Evolutionary conservation across 805 yeast species (phyloP).

Genomic region (Schwanniomyces polymorphus): DNA sequence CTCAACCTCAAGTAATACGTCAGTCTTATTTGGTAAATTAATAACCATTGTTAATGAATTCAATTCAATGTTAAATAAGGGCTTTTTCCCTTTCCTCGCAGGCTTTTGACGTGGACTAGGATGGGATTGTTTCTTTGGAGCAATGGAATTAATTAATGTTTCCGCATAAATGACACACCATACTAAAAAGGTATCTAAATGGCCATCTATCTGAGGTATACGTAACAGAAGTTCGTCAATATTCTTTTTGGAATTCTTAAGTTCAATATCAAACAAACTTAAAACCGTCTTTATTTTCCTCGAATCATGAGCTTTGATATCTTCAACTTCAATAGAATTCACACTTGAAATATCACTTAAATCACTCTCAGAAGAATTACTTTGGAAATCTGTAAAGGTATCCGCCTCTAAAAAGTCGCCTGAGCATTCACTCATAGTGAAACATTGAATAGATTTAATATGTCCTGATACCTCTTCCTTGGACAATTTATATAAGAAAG

Average conservation of each 20-base stretch:
- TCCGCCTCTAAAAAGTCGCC: constrained; percentile 39
- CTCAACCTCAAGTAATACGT: constrained; percentile 47
- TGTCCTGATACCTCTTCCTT: constrained; percentile 19
- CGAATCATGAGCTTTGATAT: constrained; percentile 11
- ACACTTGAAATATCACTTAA: constrained; percentile 36
- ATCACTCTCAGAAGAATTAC: constrained; percentile 14
- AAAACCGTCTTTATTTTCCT: constrained; percentile 35
- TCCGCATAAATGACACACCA: constrained; percentile 43
- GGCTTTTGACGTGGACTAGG: constrained; percentile 7
- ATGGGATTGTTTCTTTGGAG: constrained; percentile 29
- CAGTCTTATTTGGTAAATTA: constrained; percentile 47
- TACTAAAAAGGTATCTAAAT: constrained; percentile 38
- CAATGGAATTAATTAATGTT: constrained; percentile 30
- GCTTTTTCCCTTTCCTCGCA: constrained; percentile 17
- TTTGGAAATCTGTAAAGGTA: constrained; percentile 17
- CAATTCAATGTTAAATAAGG: constrained; percentile 26
- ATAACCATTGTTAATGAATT: constrained; percentile 39
- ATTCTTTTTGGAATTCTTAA: constrained; percentile 27
- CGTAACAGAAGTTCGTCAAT: constrained; percentile 23
- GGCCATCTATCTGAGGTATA: constrained; percentile 38
- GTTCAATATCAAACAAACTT: constrained; percentile 19
- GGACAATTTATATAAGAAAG: constrained; percentile 19
- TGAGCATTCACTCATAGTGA: constrained; percentile 37
- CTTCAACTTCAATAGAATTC: constrained; percentile 18
- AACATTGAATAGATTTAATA: constrained; percentile 25